Evolutionary conservation across 225 moss, liverwort and hornwort genomes (phyloP).

Genomic region (Bryoerythrophyllum caledonicum): DNA sequence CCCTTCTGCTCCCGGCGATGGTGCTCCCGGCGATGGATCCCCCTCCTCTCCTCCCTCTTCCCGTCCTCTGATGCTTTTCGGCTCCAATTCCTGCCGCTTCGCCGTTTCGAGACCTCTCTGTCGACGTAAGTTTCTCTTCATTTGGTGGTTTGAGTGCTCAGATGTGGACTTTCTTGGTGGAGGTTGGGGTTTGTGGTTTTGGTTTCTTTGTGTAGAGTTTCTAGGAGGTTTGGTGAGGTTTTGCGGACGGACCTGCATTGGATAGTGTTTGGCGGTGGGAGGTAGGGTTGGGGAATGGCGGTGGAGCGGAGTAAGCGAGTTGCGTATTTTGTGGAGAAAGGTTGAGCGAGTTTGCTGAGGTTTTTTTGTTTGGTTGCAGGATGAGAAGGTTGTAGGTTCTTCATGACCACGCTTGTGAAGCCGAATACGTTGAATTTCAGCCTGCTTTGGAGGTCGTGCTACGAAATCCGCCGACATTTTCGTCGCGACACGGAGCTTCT

Average conservation of each 20-base stretch:
- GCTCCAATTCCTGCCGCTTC: background rate
- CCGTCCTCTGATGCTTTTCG: background rate
- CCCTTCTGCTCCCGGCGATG: constrained; percentile 5
- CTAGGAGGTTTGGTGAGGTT: background rate
- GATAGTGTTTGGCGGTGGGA: too few relatives aligned
- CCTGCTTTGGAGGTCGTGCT: constrained; percentile 42
- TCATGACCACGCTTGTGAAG: constrained; percentile 57
- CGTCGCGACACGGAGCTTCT: constrained; percentile 45
- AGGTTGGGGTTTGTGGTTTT: background rate
- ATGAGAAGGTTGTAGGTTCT: background rate
- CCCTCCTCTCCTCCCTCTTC: background rate
- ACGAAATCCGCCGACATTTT: constrained; percentile 19
- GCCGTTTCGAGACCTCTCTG: background rate
- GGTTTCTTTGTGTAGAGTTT: too few relatives aligned
- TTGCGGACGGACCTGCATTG: constrained; percentile 6
- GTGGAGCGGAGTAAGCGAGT: background rate
- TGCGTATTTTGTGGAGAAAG: background rate
- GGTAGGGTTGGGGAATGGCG: background rate
- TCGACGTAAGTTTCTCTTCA: background rate
- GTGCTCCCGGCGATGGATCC: constrained; percentile 35
- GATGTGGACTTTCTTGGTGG: background rate
- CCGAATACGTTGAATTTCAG: constrained; percentile 22
- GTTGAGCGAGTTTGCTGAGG: constrained; percentile 5
- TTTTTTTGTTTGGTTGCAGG: constrained; percentile 17
- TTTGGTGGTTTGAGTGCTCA: background rate